These are phyloP conservation scores for Naganishia friedmannii DNA, from an alignment of 768 basidiomycete species.

Conservation along the genomic window DNA sequence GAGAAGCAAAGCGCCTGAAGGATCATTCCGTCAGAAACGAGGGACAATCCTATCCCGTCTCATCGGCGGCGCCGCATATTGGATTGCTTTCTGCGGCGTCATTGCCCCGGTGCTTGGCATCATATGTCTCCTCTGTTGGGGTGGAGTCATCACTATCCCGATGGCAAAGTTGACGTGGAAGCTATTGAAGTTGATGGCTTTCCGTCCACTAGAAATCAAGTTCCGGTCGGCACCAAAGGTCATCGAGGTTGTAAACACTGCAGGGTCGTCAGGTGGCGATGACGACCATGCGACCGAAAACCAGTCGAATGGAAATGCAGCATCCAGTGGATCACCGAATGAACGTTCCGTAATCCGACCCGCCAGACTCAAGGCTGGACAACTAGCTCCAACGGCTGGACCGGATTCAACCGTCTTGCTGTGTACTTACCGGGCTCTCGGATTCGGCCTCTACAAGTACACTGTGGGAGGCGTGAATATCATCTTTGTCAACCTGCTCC, in stretches of 20 bases:
- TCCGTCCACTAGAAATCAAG: constrained; percentile 76
- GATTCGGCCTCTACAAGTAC: constrained; percentile 95
- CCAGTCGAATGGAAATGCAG: constrained; percentile 29
- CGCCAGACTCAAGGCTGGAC: constrained; percentile 75
- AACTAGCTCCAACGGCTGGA: constrained; percentile 74
- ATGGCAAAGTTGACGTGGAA: constrained; percentile 98
- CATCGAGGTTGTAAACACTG: constrained; percentile 49
- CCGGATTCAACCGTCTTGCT: constrained; percentile 82
- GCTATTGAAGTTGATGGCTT: constrained; percentile 76
- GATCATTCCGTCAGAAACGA: constrained; percentile 16
- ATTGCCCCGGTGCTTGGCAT: constrained; percentile 85
- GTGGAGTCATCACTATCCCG: constrained; percentile 87
- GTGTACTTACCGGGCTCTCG: constrained; percentile 88
- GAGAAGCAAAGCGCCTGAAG: not conserved
- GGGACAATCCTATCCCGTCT: constrained; percentile 28
- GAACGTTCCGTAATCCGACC: constrained; percentile 61
- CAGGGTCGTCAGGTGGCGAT: constrained; percentile 47
- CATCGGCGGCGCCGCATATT: constrained; percentile 75
- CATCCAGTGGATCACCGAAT: constrained; percentile 47
- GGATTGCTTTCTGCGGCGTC: constrained; percentile 69
- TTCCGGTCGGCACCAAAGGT: constrained; percentile 81
- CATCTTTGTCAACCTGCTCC: constrained; percentile 89
- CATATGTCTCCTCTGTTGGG: constrained; percentile 90
- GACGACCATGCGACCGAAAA: constrained; percentile 30
- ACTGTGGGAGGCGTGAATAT: constrained; percentile 98